Base-by-base conservation (phyloP, 805 yeast species). In the Metschnikowia hibisci region DNA sequence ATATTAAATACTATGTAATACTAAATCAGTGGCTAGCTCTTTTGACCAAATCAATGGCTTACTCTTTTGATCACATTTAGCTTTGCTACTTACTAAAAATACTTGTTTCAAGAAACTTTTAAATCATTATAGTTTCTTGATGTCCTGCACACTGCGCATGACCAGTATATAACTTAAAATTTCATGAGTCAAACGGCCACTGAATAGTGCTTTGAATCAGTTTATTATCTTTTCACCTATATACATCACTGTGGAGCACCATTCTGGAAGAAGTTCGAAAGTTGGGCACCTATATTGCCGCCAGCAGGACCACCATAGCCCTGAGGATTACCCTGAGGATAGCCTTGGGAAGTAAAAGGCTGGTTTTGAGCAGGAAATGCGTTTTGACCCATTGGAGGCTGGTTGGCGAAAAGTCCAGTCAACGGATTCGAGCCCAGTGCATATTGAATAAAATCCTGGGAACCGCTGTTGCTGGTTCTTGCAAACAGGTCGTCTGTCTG, bases 401-500 rank as follows among this genome's bases (percentile, higher is more conserved):
- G 51, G 42, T 50, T 46, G 52, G 59, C 60, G 51, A 75, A 75
- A 50, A 75, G 65, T n/a, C 75, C 74, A 35, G 71, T 69, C 54
- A 77, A 71, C 41, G 79, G 80, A 51, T 75, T 74, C 13, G 62
- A 58, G 15, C 67, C 61, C 41, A 64, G 69, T 15, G 56, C 58
- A 42, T 57, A 62, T 3, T 64, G 56, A 45, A 58, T 56, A 48
- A 63, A 67, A 36, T 65, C 71, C 45, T 57, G 68, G 13, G 64
- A 60, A 27, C 70, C 74, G 46, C 59, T 65, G 39, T 62, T 57
- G 6, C 67, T 57, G 13, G 71, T 61, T 56, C 62, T 67, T 41
- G 60, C 72, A 43, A 60, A 66, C 30, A 63, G 64, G 32, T 68
- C 74, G 47, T 63, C 73, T n/a, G 76, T 66, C 53, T 76, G 81